Evolutionary conservation across 2,329 filamentous ascomycete species (phyloP).

Genomic region (Gremmenia infestans): DNA sequence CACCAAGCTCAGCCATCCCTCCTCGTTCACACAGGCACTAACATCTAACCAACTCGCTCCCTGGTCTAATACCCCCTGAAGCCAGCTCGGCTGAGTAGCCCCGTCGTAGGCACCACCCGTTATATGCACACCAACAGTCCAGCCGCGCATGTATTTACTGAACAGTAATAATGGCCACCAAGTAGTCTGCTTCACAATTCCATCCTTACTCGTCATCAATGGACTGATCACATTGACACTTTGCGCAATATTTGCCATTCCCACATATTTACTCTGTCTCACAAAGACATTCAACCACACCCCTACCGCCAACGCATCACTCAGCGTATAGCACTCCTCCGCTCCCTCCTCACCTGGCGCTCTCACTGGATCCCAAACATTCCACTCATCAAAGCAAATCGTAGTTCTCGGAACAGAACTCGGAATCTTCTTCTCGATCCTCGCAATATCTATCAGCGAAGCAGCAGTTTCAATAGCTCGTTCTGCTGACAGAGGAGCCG

Average conservation of each 20-base stretch:
- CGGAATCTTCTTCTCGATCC: slow-evolving; percentile 48
- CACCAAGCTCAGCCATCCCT: slow-evolving; percentile 58
- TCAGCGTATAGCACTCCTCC: slow-evolving; percentile 59
- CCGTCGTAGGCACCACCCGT: slow-evolving; percentile 60
- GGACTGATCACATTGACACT: slow-evolving; percentile 64
- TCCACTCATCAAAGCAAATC: slow-evolving; percentile 69
- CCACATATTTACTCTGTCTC: slow-evolving; percentile 55
- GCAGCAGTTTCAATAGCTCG: slow-evolving; percentile 60
- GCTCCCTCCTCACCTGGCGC: slow-evolving; percentile 58
- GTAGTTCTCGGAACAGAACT: slow-evolving; percentile 39
- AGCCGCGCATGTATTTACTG: slow-evolving; percentile 67
- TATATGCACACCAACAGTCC: slow-evolving; percentile 62
- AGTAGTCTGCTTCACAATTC: slow-evolving; percentile 57
- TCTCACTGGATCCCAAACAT: slow-evolving; percentile 60
- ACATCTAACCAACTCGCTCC: slow-evolving; percentile 65
- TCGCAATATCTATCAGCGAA: slow-evolving; percentile 56
- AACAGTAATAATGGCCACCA: slow-evolving; percentile 61
- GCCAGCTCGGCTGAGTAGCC: slow-evolving; percentile 60
- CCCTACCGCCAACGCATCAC: slow-evolving; percentile 57
- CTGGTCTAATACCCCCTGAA: slow-evolving; percentile 57
- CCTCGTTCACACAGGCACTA: slow-evolving; percentile 53
- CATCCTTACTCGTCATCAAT: slow-evolving; percentile 55
- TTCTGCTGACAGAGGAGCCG: slow-evolving; percentile 56
- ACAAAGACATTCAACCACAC: slow-evolving; percentile 62
- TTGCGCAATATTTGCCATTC: slow-evolving; percentile 65